A percentile compares a stretch with the other conserved stretches of the same genome.
phyloP scores from a whole-genome alignment of 2,329 filamentous ascomycete species.

The Aspergillus calidoustus region DNA sequence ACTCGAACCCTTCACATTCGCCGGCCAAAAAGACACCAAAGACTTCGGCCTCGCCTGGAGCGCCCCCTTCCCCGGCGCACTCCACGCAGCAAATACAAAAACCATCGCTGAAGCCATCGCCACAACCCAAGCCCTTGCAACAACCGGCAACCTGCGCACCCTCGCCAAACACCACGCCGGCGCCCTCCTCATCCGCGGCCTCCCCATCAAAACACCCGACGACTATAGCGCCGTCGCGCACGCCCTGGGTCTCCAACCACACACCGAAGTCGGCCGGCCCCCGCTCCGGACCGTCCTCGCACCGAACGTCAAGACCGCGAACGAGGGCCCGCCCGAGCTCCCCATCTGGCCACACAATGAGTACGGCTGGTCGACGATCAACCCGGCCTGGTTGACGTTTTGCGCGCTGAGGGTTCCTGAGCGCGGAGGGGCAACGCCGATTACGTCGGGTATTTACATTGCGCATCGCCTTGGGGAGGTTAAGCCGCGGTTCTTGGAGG shows the following conservation, averaged over 20 bases:
- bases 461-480: not conserved
- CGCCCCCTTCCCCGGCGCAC: not conserved
- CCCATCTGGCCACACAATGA: constrained; percentile 2
- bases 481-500: not conserved
- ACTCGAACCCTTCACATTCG: not conserved
- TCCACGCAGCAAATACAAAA: not conserved
- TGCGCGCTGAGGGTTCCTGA: not conserved
- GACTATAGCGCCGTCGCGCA: not conserved
- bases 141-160: not conserved
- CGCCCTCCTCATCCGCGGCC: not conserved
- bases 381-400: constrained; percentile 1
- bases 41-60: not conserved
- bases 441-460: not conserved
- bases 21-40: not conserved
- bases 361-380: constrained; percentile 5
- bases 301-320: not conserved
- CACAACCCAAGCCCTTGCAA: not conserved
- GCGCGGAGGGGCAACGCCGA: not conserved
- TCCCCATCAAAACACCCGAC: not conserved
- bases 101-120: not conserved
- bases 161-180: not conserved
- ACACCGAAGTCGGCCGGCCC: not conserved
- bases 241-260: not conserved
- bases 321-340: not conserved
- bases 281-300: not conserved